phyloP scores from a whole-genome alignment of 805 yeast genomes.

The Candida alai region DNA sequence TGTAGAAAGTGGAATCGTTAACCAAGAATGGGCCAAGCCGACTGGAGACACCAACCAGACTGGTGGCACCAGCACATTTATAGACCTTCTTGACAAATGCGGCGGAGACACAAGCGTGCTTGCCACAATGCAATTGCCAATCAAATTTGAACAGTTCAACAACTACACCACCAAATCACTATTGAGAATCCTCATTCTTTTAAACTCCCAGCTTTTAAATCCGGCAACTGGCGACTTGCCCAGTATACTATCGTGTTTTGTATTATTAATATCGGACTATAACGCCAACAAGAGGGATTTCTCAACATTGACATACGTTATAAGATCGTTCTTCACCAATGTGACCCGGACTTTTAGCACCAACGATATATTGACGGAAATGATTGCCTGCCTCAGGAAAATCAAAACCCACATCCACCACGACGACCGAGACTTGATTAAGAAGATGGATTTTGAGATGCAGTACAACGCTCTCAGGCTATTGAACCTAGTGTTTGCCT shows the following conservation, averaged over 20 bases:
- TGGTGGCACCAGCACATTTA: no score
- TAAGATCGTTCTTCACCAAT: conserved; percentile 14
- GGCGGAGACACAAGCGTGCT: not conserved
- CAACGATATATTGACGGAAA: no score
- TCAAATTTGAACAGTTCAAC: conserved; percentile 22
- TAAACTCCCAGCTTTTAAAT: conserved; percentile 14
- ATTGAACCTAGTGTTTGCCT: conserved; percentile 9
- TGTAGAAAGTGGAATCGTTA: no score
- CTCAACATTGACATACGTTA: conserved; percentile 12
- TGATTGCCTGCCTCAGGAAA: no score
- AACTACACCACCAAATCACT: conserved; percentile 13
- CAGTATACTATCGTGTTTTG: no score
- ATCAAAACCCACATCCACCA: not conserved
- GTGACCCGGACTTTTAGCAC: no score
- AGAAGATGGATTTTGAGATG: conserved; percentile 16
- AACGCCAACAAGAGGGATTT: conserved; percentile 20
- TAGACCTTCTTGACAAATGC: not conserved
- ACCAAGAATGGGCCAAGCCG: no score
- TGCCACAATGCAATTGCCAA: not conserved
- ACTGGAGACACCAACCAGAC: no score
- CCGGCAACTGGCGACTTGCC: no score
- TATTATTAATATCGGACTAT: conserved; percentile 23
- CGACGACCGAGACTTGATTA: not conserved
- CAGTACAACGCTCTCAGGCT: conserved; percentile 17
- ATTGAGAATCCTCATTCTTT: conserved; percentile 16